Base-by-base conservation (phyloP, 768 basidiomycete species). In the Lactifluus pinguis region DNA sequence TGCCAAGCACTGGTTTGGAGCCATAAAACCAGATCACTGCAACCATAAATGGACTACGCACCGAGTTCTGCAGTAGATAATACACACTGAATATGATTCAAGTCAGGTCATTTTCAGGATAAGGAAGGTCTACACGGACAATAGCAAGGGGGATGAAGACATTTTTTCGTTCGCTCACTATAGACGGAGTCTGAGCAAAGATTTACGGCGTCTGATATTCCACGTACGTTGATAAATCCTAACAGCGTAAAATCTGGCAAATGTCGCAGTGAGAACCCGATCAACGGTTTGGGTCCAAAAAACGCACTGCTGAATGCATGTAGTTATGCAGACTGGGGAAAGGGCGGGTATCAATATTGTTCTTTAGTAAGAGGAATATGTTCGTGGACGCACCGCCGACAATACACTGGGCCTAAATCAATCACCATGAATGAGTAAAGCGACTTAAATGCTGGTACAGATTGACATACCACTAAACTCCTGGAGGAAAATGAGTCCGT, bases 121-220 rank as follows among this genome's bases (percentile, higher is more conserved):
- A 17, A 1, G 53, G 34, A 15, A 38, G 14, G 32, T 36, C n/a
- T 52, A 39, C 17, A 59, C 57, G 19, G 2, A 59, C 57, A 47
- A 59, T 59, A 8, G 39, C 48, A 25, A 59, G 32, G n/a, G 57
- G 57, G 17, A 59, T 9, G 15, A 5, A 10, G 14, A 59, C 29
- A 47, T 59, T 59, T 51, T 6, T 60, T 49, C 52, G 32, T 49
- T 60, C 45, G 53, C 59, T 60, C 29, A 60, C 59, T 60, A 38
- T 2, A 25, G 15, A 17, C 2, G 45, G n/a, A 17, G 38, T 14
- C n/a, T 55, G 13, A 55, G 54, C 19, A n/a, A 9, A 13, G 38
- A 47, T 47, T 17, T 15, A 7, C 19, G 45, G 19, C 9, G 21
- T 19, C 41, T 30, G 5, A 8, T 34, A 11, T 32, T 34, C 11